Percentiles rank a stretch among this genome's conserved stretches.
Conservation (phyloP, 108 stramenopile species). For the Cyclotella sp. region DNA sequence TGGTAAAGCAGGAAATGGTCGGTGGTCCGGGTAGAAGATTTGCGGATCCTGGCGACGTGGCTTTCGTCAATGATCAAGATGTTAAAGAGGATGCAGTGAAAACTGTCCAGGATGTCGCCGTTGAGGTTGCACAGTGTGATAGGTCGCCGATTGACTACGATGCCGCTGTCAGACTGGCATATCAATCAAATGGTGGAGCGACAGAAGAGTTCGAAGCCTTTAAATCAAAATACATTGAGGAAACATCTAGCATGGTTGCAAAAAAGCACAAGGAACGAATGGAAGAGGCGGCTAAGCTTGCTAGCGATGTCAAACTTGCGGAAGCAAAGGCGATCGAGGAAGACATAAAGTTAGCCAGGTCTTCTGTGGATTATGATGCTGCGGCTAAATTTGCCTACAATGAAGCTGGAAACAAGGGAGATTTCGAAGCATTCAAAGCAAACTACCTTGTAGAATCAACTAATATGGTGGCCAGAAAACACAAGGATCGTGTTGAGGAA, state of each 20-base stretch:
- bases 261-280: too few relatives aligned
- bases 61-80: not conserved
- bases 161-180: too few relatives aligned
- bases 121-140: too few relatives aligned
- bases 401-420: not conserved
- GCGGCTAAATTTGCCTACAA: not conserved
- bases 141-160: too few relatives aligned
- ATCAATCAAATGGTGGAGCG: too few relatives aligned
- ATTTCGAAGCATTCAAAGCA: not conserved
- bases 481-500: not conserved
- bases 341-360: not conserved
- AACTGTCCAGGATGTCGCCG: too few relatives aligned
- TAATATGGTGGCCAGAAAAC: not conserved
- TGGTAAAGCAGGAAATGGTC: not conserved
- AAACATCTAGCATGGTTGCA: too few relatives aligned
- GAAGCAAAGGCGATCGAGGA: not conserved
- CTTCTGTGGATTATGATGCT: not conserved
- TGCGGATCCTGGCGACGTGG: not conserved
- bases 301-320: not conserved
- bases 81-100: not conserved
- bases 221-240: too few relatives aligned
- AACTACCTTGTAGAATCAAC: not conserved
- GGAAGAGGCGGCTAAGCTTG: not conserved
- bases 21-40: not conserved
- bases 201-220: too few relatives aligned